Evolutionary conservation across 2,329 filamentous ascomycete genomes (phyloP), one percentile per base, ranked within the genome.

Genomic region (Xylaria arbuscula): DNA sequence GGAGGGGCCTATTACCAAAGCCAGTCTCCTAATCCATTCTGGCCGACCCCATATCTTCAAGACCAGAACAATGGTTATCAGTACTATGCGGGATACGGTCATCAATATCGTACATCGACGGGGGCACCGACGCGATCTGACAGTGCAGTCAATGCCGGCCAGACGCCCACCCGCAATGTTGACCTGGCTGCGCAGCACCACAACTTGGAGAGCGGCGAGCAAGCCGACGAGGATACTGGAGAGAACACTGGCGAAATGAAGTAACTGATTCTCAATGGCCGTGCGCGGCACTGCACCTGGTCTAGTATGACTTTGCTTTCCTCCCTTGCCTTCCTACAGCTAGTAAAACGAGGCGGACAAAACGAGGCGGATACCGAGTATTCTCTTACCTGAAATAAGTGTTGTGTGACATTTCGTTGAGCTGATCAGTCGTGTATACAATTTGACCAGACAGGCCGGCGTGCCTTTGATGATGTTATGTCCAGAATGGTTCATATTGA

Each of bases 1-100:
- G 58, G 34, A 6, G 63, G 69, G 42, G 40, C 67, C 11, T 74
- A 72, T 54, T 75, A 72, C 45, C 62, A 64, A 17, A 48, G 11
- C 40, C 66, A 62, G 34, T 58, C 61, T 32, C 58, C 68, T 24
- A 59, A 54, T 34, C 45, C 60, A 22, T 62, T 69, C 9, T 78
- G 76, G 76, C 62, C 70, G 17, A 74, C 75, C 0, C 76, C 76
- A 0, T 78, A 76, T 47, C 65, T 78, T 32, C 70, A 74, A 28
- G 76, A 77, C 38, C 73, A 72, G 13, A 64, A 67, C 28, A 66
- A 62, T 15, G 69, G 67, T 7, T 67, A 64, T 57, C 66, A 61
- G 22, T 71, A 67, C 48, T 71, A 71, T 59, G 66, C 62, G 4
- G 69, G 69, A n/a, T 67, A 71, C 22, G 61, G 53, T 24, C 63